These are phyloP conservation scores for Nicotiana attenuata DNA, from an alignment of 257 asterid genomes.

Conservation along the genomic window DNA sequence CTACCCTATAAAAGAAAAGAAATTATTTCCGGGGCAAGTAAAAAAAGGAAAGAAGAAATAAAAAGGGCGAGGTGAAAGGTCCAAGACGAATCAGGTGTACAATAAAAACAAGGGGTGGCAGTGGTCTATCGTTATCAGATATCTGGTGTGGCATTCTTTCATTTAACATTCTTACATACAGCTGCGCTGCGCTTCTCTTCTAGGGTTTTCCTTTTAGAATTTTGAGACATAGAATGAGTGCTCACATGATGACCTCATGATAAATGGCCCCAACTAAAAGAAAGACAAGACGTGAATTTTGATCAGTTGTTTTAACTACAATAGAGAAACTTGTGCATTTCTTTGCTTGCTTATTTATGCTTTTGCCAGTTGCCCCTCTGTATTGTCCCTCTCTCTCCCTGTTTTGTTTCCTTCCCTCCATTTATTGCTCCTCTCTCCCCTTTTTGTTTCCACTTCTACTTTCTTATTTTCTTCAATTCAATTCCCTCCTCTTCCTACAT, in stretches of 20 bases:
- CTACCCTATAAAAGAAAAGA: too few species aligned
- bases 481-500: not conserved
- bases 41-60: too few species aligned
- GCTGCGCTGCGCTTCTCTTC: not conserved
- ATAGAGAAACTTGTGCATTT: constrained; percentile 4
- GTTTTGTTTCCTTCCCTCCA: not conserved
- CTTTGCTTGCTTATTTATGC: not conserved
- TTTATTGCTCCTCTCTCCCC: not conserved
- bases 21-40: too few species aligned
- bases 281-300: not conserved
- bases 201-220: not conserved
- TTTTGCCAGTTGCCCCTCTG: not conserved
- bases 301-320: constrained; percentile 2
- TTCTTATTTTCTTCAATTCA: not conserved
- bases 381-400: not conserved
- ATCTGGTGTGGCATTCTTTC: constrained; percentile 10
- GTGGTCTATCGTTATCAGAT: constrained; percentile 4
- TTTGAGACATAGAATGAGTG: constrained; percentile 1
- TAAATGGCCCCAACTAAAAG: not conserved
- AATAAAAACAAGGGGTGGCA: not conserved
- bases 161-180: constrained; percentile 2
- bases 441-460: not conserved
- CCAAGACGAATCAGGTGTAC: not conserved
- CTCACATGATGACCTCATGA: constrained; percentile 13
- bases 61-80: not conserved